phyloP scores from a whole-genome alignment of 176 grass and related monocot genomes.

The Poa pratensis region DNA sequence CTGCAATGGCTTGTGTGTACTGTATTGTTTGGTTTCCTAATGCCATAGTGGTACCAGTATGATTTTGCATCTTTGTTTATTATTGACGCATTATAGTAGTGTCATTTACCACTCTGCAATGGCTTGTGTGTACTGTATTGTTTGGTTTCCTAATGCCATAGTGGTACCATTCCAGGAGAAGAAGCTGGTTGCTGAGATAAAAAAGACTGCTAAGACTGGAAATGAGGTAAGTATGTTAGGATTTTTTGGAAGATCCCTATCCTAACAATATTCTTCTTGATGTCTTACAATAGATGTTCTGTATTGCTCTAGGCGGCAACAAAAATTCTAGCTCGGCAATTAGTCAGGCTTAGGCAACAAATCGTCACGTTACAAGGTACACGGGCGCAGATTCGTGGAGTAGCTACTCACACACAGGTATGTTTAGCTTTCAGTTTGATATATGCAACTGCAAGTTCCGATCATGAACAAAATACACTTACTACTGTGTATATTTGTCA shows the following conservation, averaged over 20 bases:
- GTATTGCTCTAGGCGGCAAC: slow-evolving; percentile 81
- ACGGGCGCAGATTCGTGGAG: slow-evolving; percentile 90
- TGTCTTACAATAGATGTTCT: slow-evolving; percentile 26
- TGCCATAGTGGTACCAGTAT: slow-evolving; percentile 29
- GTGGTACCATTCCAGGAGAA: slow-evolving; percentile 76
- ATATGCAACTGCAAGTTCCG: neutral
- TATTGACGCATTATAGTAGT: slow-evolving; percentile 12
- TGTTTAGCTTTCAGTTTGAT: slow-evolving; percentile 3
- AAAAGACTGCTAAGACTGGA: slow-evolving; percentile 94
- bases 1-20: slow-evolving; percentile 19
- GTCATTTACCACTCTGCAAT: slow-evolving; percentile 11
- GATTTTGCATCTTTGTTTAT: neutral
- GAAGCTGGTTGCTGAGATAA: slow-evolving; percentile 97
- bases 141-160: slow-evolving; percentile 35
- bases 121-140: slow-evolving; percentile 29
- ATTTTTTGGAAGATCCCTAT: neutral
- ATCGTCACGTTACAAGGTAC: slow-evolving; percentile 96
- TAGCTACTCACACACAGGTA: slow-evolving; percentile 97
- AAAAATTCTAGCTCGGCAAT: slow-evolving; percentile 92
- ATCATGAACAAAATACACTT: neutral
- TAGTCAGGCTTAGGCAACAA: slow-evolving; percentile 94
- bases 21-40: slow-evolving; percentile 34
- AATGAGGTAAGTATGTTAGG: slow-evolving; percentile 75
- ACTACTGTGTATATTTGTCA: slow-evolving; percentile 28
- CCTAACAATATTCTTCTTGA: neutral